Conservation (phyloP, 345 rosid species). For the Clausena lansium region DNA sequence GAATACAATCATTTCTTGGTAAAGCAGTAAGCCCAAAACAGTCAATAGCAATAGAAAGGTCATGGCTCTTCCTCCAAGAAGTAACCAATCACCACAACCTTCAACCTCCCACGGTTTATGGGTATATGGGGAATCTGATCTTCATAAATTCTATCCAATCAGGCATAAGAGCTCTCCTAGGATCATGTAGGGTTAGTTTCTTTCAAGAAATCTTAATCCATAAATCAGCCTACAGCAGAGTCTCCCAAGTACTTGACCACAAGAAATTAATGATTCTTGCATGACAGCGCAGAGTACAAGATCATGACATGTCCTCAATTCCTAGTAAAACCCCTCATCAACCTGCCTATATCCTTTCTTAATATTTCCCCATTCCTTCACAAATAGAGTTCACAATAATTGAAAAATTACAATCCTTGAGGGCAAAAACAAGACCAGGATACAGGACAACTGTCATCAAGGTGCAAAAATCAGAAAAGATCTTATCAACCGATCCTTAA, state of each 20-base stretch:
- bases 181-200: neutral
- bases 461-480: neutral
- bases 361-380: neutral
- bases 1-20: neutral
- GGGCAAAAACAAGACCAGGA: neutral
- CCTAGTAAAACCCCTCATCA: neutral
- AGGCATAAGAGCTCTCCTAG: neutral
- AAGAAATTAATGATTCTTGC: neutral
- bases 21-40: neutral
- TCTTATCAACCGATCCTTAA: neutral
- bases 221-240: neutral
- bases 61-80: neutral
- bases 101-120: neutral
- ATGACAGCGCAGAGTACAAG: neutral
- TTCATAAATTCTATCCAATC: neutral
- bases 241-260: neutral
- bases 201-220: neutral
- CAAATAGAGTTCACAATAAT: neutral
- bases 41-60: neutral
- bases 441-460: neutral
- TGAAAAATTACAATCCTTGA: neutral
- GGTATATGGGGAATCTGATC: neutral
- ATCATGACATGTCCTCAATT: neutral
- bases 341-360: neutral
- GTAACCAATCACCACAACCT: neutral